Base-by-base conservation (phyloP, 441 rosid species). In the Croton setiger region DNA sequence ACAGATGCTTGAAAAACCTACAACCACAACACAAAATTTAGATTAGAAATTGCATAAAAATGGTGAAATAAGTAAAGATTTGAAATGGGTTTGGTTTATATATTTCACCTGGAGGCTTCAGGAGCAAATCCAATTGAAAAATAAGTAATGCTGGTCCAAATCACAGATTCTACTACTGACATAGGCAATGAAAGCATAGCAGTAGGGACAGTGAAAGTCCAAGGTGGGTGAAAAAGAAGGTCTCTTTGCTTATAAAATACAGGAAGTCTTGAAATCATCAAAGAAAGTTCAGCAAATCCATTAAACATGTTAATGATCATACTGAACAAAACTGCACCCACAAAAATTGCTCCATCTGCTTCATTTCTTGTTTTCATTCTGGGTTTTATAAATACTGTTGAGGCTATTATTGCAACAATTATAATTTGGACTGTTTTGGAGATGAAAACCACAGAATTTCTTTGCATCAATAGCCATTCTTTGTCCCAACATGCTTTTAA, bases 171-270 rank as follows among this genome's bases (percentile, higher is more conserved):
- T 4, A 91, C 61, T 35, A 88, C 58, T 0, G 98, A 89, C 35
- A 84, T 77, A 0, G 99, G 99, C 33, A 95, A 63, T 43, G 78
- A 59, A 7, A 88, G 82, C 71, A 89, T 71, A 78, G 89, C 81
- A 27, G 83, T 85, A 6, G 98, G 97, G 27, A 95, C 71, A 0
- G 96, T 86, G 73, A 76, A 95, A 39, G 94, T 74, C 98, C 98
- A 90, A 5, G 89, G 80, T 4, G 99, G 99, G 52, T 92, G 86
- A 60, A 89, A 91, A 47, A 83, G 55, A 41, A 92, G 93, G 63
- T 94, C 98, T 58, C 98, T 87, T 43, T 94, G 97, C 85, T 92
- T 92, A 80, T 87, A 92, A 72, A 92, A 90, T 71, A 90, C 97
- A 0, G 96, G 98, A 74, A 95, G 94, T 72, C 97, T 86, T 61